Conservation (phyloP, 1,284 basidiomycete species). For the Ceratobasidium theobromae region DNA sequence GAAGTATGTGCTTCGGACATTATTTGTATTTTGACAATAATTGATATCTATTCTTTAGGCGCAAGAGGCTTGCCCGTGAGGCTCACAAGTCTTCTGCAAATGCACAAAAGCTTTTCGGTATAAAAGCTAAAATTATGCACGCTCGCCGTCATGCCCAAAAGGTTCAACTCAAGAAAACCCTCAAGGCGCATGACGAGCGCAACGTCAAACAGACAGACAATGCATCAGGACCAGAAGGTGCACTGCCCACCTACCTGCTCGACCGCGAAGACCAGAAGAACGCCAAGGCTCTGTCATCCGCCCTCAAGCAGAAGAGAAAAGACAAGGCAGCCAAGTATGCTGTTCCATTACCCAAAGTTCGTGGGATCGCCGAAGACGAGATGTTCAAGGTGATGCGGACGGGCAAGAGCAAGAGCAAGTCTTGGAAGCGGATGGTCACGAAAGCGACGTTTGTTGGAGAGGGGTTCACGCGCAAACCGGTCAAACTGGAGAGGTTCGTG, state of each 20-base stretch:
- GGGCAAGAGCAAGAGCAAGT: constrained; percentile 94
- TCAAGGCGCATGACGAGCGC: constrained; percentile 98
- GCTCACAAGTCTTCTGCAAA: constrained; percentile 85
- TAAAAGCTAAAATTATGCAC: constrained; percentile 97
- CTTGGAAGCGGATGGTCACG: constrained; percentile 99
- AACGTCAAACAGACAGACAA: constrained; percentile 94
- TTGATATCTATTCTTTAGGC: constrained; percentile 56
- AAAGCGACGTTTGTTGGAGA: constrained; percentile 99
- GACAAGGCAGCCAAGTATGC: constrained; percentile 99
- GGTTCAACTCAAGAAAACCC: constrained; percentile 98
- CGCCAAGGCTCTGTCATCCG: constrained; percentile 95
- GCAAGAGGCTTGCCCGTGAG: constrained; percentile 89
- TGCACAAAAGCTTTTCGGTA: constrained; percentile 93
- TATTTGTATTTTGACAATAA: background rate
- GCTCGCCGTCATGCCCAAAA: constrained; percentile 96
- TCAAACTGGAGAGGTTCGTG: constrained; percentile 98
- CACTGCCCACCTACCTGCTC: constrained; percentile 91
- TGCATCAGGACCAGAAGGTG: constrained; percentile 79
- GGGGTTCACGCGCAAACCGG: constrained; percentile 96
- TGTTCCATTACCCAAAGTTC: constrained; percentile 94
- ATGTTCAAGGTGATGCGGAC: constrained; percentile 99
- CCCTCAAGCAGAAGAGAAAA: constrained; percentile 98
- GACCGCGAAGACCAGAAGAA: constrained; percentile 98
- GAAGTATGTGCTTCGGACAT: constrained; percentile 55
- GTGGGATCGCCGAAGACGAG: constrained; percentile 98